phyloP scores from a whole-genome alignment of 1,284 basidiomycete species.

The Ceratobasidium papillatum region DNA sequence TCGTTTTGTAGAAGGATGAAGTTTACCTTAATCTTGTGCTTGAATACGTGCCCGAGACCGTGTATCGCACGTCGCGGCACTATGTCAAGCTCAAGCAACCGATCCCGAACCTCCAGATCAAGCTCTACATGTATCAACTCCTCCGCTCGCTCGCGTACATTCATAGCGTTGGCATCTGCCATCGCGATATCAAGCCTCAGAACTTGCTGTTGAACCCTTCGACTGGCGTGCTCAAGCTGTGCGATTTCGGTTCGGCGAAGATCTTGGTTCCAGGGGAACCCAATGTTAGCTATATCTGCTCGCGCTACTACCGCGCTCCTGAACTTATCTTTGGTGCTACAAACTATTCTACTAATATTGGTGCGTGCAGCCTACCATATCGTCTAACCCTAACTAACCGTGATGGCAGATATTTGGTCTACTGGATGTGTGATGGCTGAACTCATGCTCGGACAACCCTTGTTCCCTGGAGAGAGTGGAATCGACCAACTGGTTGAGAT shows the following conservation, averaged over 20 bases:
- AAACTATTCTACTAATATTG: slow-evolving; percentile 99
- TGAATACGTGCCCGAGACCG: slow-evolving; percentile 99
- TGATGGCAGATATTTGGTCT: slow-evolving; percentile 87
- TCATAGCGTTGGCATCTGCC: slow-evolving; percentile 96
- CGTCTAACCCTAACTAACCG: slow-evolving; percentile 49
- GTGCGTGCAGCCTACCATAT: slow-evolving; percentile 58
- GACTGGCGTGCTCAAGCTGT: slow-evolving; percentile 96
- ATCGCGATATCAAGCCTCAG: slow-evolving; percentile 99
- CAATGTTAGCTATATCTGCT: slow-evolving; percentile 99
- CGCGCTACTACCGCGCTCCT: slow-evolving; percentile 98
- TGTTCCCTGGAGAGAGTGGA: slow-evolving; percentile 99
- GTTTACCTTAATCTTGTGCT: slow-evolving; percentile 99
- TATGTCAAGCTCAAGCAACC: slow-evolving; percentile 99
- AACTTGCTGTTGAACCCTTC: slow-evolving; percentile 96
- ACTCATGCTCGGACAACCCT: slow-evolving; percentile 97
- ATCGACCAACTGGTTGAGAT: slow-evolving; percentile 99
- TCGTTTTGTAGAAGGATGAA: slow-evolving; percentile 86
- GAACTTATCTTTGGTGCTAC: slow-evolving; percentile 99
- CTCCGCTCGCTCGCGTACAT: slow-evolving; percentile 97
- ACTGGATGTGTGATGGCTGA: slow-evolving; percentile 99
- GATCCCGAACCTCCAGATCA: slow-evolving; percentile 99
- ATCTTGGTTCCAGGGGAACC: slow-evolving; percentile 97
- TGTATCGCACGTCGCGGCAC: slow-evolving; percentile 97
- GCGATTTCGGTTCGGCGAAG: slow-evolving; percentile 99
- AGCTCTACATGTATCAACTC: slow-evolving; percentile 98